These are phyloP conservation scores for Coprinellus micaceus DNA, from an alignment of 768 basidiomycete species.

Conservation along the genomic window DNA sequence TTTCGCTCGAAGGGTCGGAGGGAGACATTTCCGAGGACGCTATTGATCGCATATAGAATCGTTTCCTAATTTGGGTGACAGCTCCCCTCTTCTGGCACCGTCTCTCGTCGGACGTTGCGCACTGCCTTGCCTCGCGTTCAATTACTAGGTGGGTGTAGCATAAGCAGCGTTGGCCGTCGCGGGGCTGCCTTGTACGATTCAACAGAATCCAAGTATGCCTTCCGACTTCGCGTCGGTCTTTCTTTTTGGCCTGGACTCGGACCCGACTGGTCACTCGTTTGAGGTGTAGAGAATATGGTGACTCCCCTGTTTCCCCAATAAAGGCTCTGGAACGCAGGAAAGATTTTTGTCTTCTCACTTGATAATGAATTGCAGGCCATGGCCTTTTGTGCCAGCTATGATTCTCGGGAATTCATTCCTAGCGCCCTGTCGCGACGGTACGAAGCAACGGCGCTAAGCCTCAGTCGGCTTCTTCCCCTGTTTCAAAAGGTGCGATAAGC, in stretches of 20 bases:
- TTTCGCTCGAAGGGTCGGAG: background rate
- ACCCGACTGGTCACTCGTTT: too few relatives aligned
- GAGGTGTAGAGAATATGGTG: too few relatives aligned
- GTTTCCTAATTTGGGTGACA: background rate
- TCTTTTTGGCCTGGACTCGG: too few relatives aligned
- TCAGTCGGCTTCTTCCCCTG: background rate
- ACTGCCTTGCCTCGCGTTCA: conserved; percentile 1
- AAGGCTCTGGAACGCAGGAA: too few relatives aligned
- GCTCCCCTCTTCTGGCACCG: background rate
- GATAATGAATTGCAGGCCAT: too few relatives aligned
- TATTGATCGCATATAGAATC: background rate
- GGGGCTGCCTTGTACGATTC: background rate
- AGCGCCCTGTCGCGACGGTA: too few relatives aligned
- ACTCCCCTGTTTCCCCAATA: too few relatives aligned
- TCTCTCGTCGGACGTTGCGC: background rate
- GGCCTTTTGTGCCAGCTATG: too few relatives aligned
- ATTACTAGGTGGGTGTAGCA: background rate
- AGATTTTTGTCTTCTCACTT: too few relatives aligned
- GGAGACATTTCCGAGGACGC: background rate
- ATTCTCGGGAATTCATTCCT: too few relatives aligned
- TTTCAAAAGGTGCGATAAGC: background rate
- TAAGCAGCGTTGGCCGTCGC: background rate
- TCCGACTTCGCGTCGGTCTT: too few relatives aligned
- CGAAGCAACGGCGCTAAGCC: background rate
- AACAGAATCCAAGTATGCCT: background rate